Evolutionary conservation across 2,329 filamentous ascomycete species (phyloP).

Genomic region (Dendryphion nanum): DNA sequence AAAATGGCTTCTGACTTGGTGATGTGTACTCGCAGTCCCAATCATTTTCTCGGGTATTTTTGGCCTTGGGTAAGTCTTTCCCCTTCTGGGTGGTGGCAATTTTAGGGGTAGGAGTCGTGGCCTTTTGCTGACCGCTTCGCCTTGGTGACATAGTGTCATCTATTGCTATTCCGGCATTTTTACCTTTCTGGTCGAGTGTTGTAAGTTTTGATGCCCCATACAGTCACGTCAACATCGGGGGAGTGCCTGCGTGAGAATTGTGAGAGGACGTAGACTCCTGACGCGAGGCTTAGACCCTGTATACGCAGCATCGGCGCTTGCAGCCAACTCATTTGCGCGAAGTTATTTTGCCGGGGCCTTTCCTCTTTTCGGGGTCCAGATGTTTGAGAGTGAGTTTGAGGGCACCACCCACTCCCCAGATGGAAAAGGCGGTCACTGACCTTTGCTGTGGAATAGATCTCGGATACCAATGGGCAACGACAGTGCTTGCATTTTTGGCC

Average conservation of each 20-base stretch:
- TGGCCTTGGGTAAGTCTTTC: conserved; percentile 46
- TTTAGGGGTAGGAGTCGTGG: conserved; percentile 13
- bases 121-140: conserved; percentile 28
- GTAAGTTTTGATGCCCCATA: neutral
- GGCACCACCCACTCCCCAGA: conserved; percentile 4
- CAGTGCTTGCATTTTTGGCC: conserved; percentile 48
- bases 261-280: conserved; percentile 14
- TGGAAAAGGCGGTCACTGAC: conserved; percentile 48
- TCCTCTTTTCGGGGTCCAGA: conserved; percentile 50
- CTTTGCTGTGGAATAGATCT: conserved; percentile 32
- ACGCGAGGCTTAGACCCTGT: conserved; percentile 42
- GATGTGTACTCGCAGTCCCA: conserved; percentile 44
- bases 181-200: conserved; percentile 73
- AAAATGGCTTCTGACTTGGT: conserved; percentile 33
- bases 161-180: conserved; percentile 82
- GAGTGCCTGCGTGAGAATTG: conserved; percentile 1
- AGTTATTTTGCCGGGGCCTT: conserved; percentile 48
- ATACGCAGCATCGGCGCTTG: conserved; percentile 51
- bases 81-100: too few relatives aligned
- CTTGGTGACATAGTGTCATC: conserved; percentile 57
- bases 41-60: conserved; percentile 51
- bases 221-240: neutral
- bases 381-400: conserved; percentile 49
- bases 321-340: conserved; percentile 52
- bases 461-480: conserved; percentile 52